These are phyloP conservation scores for Stentor roeselii DNA, from an alignment of 73 alveolate genomes.

Conservation along the genomic window DNA sequence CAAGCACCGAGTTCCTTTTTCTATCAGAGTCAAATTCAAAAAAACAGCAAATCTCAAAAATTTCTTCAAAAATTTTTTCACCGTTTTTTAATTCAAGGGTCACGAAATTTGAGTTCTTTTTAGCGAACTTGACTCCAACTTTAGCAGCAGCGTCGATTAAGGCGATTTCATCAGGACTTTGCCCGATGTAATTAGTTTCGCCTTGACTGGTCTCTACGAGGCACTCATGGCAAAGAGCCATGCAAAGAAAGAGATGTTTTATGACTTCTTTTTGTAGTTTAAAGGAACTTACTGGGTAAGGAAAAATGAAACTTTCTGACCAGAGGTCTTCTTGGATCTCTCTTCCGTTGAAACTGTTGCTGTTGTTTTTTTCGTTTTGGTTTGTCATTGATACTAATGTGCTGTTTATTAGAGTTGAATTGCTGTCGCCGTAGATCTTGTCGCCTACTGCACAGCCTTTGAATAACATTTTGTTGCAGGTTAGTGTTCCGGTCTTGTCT, in stretches of 20 bases:
- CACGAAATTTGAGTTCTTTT: background rate
- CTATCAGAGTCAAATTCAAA: conserved; percentile 93
- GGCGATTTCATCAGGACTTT: conserved; percentile 28
- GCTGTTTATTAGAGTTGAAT: background rate
- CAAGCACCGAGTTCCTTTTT: conserved; percentile 88
- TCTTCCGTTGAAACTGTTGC: conserved; percentile 51
- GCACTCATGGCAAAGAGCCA: conserved; percentile 60
- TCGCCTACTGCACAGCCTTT: conserved; percentile 10
- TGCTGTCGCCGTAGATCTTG: conserved; percentile 21
- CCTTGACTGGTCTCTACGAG: conserved; percentile 35
- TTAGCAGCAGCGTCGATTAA: conserved; percentile 40
- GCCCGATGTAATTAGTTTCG: conserved; percentile 23
- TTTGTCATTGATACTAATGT: background rate
- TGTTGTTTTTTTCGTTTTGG: background rate
- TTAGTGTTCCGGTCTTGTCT: conserved; percentile 31
- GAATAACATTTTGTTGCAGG: conserved; percentile 32
- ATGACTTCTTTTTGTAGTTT: conserved; percentile 38
- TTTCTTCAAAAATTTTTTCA: conserved; percentile 22
- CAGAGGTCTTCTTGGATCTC: conserved; percentile 74
- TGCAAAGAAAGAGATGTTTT: conserved; percentile 46
- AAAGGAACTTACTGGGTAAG: background rate
- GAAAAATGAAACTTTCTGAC: too few relatives aligned
- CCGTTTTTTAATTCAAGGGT: background rate
- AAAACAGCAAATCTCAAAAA: conserved; percentile 62
- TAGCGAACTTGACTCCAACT: conserved; percentile 60